phyloP scores from a whole-genome alignment of 495 filamentous ascomycete genomes.

The Aspergillus kassunensis region DNA sequence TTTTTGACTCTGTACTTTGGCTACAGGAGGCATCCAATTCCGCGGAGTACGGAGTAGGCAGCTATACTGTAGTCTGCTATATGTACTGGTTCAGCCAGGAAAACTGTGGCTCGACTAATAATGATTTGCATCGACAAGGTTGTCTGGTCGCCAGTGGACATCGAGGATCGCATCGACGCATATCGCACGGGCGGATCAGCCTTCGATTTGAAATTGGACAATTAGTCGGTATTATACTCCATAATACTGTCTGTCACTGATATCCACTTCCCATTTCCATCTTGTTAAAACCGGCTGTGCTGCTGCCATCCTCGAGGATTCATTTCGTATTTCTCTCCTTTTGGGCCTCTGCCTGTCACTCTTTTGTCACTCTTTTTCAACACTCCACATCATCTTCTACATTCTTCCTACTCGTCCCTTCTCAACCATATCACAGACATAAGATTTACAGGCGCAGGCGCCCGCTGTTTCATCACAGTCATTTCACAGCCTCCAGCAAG shows the following conservation, averaged over 20 bases:
- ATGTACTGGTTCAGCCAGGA: too few relatives aligned
- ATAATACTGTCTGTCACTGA: neutral
- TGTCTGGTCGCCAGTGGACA: too few relatives aligned
- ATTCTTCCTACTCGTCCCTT: neutral
- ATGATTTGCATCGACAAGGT: neutral
- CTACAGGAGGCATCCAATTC: too few relatives aligned
- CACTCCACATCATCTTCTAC: neutral
- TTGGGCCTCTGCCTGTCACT: neutral
- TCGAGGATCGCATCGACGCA: slow-evolving; percentile 4
- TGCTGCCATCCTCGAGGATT: neutral
- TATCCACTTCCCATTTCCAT: neutral
- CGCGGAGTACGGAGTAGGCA: too few relatives aligned
- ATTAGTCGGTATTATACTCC: neutral
- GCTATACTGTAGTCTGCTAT: neutral
- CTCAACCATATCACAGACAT: neutral
- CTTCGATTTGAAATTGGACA: slow-evolving; percentile 3
- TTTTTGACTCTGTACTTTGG: neutral
- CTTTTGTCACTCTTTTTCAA: slow-evolving; percentile 1
- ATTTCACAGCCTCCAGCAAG: neutral
- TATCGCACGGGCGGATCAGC: slow-evolving; percentile 5
- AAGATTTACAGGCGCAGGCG: neutral
- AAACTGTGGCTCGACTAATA: neutral
- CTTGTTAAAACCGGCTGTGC: neutral
- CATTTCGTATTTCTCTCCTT: neutral
- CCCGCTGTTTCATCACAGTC: neutral